Evolutionary conservation across 495 filamentous ascomycete genomes (phyloP).

Genomic region (Penicillium desertorum): DNA sequence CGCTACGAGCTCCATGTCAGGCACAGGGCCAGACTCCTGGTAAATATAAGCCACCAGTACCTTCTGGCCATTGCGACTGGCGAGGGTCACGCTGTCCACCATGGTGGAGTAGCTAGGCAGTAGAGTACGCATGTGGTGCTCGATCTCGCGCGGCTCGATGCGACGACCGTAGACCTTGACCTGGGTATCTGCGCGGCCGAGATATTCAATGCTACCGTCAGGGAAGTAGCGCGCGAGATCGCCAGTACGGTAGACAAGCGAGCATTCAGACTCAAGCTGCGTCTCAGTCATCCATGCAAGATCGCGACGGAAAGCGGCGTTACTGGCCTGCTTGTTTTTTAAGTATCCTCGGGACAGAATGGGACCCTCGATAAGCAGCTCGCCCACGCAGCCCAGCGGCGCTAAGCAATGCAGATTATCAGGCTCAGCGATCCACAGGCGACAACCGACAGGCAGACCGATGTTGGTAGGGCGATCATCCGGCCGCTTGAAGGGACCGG

Average conservation of each 20-base stretch:
- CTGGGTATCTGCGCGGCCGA: slow-evolving; percentile 56
- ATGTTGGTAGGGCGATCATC: slow-evolving; percentile 38
- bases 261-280: not conserved
- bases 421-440: slow-evolving; percentile 17
- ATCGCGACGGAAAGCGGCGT: slow-evolving; percentile 1
- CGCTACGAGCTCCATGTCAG: too few species aligned
- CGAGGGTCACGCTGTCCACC: too few species aligned
- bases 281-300: not conserved
- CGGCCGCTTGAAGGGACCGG: slow-evolving; percentile 44
- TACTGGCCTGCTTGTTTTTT: slow-evolving; percentile 46
- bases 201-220: slow-evolving; percentile 49
- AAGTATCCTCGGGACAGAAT: slow-evolving; percentile 53
- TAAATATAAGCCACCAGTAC: slow-evolving; percentile 15
- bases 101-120: too few species aligned
- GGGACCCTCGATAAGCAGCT: slow-evolving; percentile 57
- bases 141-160: slow-evolving; percentile 45
- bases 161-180: slow-evolving; percentile 49
- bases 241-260: not conserved
- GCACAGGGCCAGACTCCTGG: slow-evolving; percentile 2
- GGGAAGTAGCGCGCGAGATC: slow-evolving; percentile 26
- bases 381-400: slow-evolving; percentile 53
- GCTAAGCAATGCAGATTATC: slow-evolving; percentile 47
- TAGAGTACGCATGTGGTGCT: slow-evolving; percentile 26
- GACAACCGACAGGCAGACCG: not conserved
- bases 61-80: too few species aligned